Base-by-base conservation (phyloP, 78 protist species). In the Dictyostelium intermedium region DNA sequence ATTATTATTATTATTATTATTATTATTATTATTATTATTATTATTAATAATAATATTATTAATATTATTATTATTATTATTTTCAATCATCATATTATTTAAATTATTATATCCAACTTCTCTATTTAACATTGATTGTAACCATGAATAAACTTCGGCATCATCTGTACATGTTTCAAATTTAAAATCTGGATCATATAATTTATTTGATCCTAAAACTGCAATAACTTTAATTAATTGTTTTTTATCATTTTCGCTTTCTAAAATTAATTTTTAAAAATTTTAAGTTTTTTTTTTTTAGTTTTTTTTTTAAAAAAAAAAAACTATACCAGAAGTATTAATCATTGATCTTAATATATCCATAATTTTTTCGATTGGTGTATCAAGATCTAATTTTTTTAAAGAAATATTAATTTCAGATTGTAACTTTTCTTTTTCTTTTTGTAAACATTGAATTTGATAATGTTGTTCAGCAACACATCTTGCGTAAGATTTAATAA, bases 301-400 rank as follows among this genome's bases (percentile, higher is more conserved):
- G n/a, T 70, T 70, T 23, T 13, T n/a, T 32, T 9, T 70, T 3
- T 13, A 27, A 3, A 70, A 13, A 27, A 25, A 72, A 10, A 72
- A 5, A 39, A 39, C 2, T 39, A 11, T 85, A 86, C 83, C 84
- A 30, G 53, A 30, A 5, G 34, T 41, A 37, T 87, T 87, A 9
- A 82, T 37, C 74, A 87, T 34, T 27, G 25, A 35, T 50, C 84
- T 70, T 6, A 87, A 43, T 14, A 87, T 82, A 35, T 41, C 43
- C 82, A 87, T 87, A 37, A 77, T 45, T 66, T 74, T 87, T 32
- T 87, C 83, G 25, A 87, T 45, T 45, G 92, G 92, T 27, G 84
- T 74, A 56, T 56, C 92, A 45, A 87, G 41, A 56, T 87, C 92
- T 30, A 87, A 25, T 35, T 66, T 82, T 39, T 77, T 74, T 43